Evolutionary conservation across 1,284 basidiomycete genomes (phyloP).

Genomic region (Microbotryum intermedium): DNA sequence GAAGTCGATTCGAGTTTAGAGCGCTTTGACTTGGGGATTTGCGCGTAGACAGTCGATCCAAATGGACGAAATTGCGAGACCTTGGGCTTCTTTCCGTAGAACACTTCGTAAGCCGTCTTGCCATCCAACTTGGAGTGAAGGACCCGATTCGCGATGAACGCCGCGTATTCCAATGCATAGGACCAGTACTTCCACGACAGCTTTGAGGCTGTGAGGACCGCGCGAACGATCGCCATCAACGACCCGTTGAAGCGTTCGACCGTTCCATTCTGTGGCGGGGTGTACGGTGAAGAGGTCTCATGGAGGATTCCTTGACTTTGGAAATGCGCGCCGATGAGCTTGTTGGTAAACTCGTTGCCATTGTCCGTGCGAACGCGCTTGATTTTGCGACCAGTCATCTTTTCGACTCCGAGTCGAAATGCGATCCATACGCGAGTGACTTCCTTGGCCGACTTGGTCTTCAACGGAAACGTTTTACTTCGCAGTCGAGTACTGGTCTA

Average conservation of each 20-base stretch:
- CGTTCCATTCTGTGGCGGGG: slow-evolving; percentile 12
- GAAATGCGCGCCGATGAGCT: neutral
- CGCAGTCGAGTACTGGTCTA: neutral
- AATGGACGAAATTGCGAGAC: neutral
- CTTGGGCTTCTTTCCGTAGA: neutral
- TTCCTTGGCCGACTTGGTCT: neutral
- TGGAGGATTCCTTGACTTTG: slow-evolving; percentile 4
- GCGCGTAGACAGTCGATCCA: neutral
- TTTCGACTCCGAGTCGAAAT: no score
- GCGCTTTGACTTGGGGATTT: neutral
- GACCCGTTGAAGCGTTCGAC: neutral
- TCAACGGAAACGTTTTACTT: neutral
- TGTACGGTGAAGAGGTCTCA: slow-evolving; percentile 7
- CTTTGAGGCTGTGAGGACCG: neutral
- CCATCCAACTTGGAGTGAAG: neutral
- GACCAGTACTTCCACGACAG: neutral
- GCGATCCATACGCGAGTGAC: no score
- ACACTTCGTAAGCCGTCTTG: neutral
- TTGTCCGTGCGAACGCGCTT: slow-evolving; percentile 3
- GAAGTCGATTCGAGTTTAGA: neutral
- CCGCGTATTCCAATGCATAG: neutral
- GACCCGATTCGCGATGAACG: neutral
- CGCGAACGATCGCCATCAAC: neutral
- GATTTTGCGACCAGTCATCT: no score
- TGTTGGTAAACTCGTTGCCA: slow-evolving; percentile 16